Percentiles rank a stretch among this genome's conserved stretches.
Conservation (phyloP, 257 asterid species). For the Ocimum tenuiflorum region DNA sequence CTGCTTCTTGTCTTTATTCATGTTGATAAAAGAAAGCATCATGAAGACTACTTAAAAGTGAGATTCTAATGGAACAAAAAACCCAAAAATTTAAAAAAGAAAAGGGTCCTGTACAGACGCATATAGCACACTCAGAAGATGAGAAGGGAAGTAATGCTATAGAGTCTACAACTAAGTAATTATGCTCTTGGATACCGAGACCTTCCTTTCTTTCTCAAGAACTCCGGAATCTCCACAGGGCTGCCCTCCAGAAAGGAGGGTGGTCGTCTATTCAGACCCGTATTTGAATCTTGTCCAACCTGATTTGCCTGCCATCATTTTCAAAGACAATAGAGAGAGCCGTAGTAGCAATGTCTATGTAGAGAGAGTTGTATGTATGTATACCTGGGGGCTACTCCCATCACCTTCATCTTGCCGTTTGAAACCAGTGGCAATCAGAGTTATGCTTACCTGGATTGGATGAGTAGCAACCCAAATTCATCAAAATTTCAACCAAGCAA, state of each 20-base stretch:
- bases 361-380: background rate
- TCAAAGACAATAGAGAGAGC: background rate
- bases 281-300: slow-evolving; percentile 43
- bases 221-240: slow-evolving; percentile 80
- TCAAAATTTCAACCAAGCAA: slow-evolving; percentile 3
- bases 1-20: too few relatives aligned
- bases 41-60: slow-evolving; percentile 16
- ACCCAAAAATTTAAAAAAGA: background rate
- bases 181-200: slow-evolving; percentile 78
- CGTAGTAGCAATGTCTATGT: too few relatives aligned
- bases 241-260: slow-evolving; percentile 68
- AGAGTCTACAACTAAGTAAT: slow-evolving; percentile 10
- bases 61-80: slow-evolving; percentile 8
- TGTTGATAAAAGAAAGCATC: background rate
- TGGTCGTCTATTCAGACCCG: slow-evolving; percentile 54
- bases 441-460: slow-evolving; percentile 83
- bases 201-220: slow-evolving; percentile 85
- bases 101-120: slow-evolving; percentile 24
- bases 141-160: background rate
- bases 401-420: slow-evolving; percentile 94
- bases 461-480: slow-evolving; percentile 8
- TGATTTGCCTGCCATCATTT: slow-evolving; percentile 49
- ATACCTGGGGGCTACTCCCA: slow-evolving; percentile 66
- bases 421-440: slow-evolving; percentile 94
- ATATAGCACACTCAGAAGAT: slow-evolving; percentile 1